These are phyloP conservation scores for Urochloa ruziziensis DNA, from an alignment of 176 grass and related monocot genomes.

Conservation along the genomic window DNA sequence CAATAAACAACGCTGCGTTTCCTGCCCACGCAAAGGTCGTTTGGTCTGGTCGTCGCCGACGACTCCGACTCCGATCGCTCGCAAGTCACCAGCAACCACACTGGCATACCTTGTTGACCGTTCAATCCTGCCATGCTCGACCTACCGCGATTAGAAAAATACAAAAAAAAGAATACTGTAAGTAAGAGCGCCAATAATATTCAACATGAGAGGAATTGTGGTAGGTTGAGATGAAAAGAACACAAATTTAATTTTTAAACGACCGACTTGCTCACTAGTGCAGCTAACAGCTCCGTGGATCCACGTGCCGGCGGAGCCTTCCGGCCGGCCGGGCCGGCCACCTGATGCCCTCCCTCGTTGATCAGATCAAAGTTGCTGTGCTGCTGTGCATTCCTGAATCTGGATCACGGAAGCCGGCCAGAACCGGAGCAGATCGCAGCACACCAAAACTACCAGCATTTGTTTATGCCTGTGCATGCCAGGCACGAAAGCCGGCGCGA, in stretches of 20 bases:
- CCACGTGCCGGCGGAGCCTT: background rate
- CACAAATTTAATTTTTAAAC: background rate
- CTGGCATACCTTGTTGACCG: background rate
- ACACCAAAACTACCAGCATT: background rate
- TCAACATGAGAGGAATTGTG: background rate
- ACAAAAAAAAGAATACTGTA: too few relatives aligned
- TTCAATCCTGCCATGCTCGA: background rate
- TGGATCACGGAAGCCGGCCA: too few relatives aligned
- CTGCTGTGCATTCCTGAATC: too few relatives aligned
- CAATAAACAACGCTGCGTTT: background rate
- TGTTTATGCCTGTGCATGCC: background rate
- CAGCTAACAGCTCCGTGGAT: background rate
- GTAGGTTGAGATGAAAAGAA: background rate
- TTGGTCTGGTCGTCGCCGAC: background rate
- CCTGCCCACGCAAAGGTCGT: constrained; percentile 33
- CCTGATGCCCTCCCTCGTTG: background rate
- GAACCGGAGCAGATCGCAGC: too few relatives aligned
- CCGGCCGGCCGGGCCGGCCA: background rate
- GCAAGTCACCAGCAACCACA: background rate
- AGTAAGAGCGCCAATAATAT: too few relatives aligned
- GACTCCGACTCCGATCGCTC: background rate
- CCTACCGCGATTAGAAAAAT: background rate
- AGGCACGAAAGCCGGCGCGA: background rate
- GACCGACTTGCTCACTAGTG: too few relatives aligned
- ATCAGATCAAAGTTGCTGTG: background rate